Evolutionary conservation across 2,329 filamentous ascomycete genomes (phyloP), one percentile per base, ranked within the genome.

Genomic region (Thielaviopsis musarum): DNA sequence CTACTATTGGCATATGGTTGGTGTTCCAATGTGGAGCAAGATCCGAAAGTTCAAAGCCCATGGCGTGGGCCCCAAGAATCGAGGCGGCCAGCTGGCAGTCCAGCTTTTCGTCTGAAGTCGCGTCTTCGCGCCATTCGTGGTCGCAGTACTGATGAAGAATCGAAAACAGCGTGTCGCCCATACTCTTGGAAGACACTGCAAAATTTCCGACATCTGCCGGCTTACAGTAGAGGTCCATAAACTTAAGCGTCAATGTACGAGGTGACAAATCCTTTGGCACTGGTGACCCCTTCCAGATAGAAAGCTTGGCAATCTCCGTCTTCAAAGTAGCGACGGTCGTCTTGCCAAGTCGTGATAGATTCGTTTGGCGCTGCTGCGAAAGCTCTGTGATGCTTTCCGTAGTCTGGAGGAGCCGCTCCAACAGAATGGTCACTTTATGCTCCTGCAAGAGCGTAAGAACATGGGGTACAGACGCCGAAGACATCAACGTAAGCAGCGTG

Each of bases 261-360:
- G 84, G 82, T 1, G 85, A 83, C 6, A 90, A 64, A 1, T 68
- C 67, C 3, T 69, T 65, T 6, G 78, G 78, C 49, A 70, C 69
- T 12, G 72, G 54, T 7, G 60, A 69, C 1, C 77, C 74, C 52
- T 78, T 75, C 86, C 86, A 91, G 1, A 86, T 70, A 0, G 75
- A 68, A 41, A 81, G 73, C 24, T 75, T 71, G 54, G 77, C 68
- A 3, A 88, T 66, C 3, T 73, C 69, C 1, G 70, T 69, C 61
- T 82, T 80, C 51, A 88, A 74, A 0, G 75, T 72, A 7, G 70
- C 64, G 7, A 91, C 67, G 0, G 79, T 74, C 17, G 71, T 73
- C 65, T 83, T 82, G 12, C 78, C 80, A 30, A 80, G 75, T 66
- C 78, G 84, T 0, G 88, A 84, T 67, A 91, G 75, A 64, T 89